These are phyloP conservation scores for Hypoxylon rubiginosum DNA, from an alignment of 2,329 filamentous ascomycete genomes.

Conservation along the genomic window DNA sequence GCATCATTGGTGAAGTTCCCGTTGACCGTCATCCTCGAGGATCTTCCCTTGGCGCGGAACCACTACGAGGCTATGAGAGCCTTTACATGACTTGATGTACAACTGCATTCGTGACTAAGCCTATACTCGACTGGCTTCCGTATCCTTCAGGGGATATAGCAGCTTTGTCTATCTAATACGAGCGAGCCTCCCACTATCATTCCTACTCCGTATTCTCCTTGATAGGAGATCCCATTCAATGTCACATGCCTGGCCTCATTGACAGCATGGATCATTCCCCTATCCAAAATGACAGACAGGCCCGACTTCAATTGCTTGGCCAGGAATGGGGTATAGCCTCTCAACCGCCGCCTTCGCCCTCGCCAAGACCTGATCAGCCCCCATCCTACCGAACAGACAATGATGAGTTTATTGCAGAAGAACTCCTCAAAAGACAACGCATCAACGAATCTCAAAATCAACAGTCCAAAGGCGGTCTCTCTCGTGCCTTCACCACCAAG, in stretches of 20 bases:
- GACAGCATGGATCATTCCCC: constrained; percentile 45
- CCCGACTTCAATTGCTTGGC: constrained; percentile 64
- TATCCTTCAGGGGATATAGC: constrained; percentile 1
- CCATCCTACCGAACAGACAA: constrained; percentile 61
- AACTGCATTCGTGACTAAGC: constrained; percentile 24
- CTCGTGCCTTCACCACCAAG: constrained; percentile 61
- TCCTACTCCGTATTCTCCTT: constrained; percentile 3
- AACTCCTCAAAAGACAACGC: constrained; percentile 64
- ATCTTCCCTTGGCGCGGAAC: constrained; percentile 4
- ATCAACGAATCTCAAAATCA: constrained; percentile 50
- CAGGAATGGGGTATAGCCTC: constrained; percentile 63
- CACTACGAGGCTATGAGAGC: constrained; percentile 12
- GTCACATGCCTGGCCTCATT: constrained; percentile 33
- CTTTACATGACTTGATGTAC: constrained; percentile 1
- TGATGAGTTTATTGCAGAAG: constrained; percentile 68
- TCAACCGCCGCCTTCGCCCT: constrained; percentile 56
- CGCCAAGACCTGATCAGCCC: constrained; percentile 58
- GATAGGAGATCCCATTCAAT: constrained; percentile 16
- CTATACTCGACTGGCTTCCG: constrained; percentile 8
- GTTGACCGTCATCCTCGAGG: constrained; percentile 1
- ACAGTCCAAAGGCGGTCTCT: constrained; percentile 57
- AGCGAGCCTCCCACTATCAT: constrained; percentile 10
- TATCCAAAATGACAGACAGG: constrained; percentile 56
- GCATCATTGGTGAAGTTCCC: constrained; percentile 7
- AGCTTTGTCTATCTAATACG: neutral